These are phyloP conservation scores for Ramalina intermedia DNA, from an alignment of 495 filamentous ascomycete genomes.

Conservation along the genomic window DNA sequence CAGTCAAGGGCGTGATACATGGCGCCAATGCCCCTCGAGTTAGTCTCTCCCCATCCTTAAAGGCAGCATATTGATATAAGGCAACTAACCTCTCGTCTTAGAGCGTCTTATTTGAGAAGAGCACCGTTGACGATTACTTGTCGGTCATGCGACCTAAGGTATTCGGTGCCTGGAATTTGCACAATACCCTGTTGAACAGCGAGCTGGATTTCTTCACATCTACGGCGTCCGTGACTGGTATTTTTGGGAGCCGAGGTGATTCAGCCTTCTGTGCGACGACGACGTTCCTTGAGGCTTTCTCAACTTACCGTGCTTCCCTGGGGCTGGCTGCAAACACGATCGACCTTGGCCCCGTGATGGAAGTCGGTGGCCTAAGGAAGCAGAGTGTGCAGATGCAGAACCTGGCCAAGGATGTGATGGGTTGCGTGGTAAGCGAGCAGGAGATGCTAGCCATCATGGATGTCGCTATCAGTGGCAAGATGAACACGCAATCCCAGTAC, in stretches of 20 bases:
- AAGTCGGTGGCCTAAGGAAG: constrained; percentile 6
- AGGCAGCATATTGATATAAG: no score
- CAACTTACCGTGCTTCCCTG: constrained; percentile 11
- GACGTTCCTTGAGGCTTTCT: constrained; percentile 17
- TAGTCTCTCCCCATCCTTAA: no score
- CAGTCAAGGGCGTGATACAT: no score
- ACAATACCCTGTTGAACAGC: constrained; percentile 5
- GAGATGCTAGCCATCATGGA: constrained; percentile 3
- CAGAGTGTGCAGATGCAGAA: background rate
- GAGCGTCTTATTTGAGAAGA: constrained; percentile 22
- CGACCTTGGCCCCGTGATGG: constrained; percentile 5
- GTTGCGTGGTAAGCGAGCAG: background rate
- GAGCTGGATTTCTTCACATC: constrained; percentile 31
- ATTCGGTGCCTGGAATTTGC: constrained; percentile 24
- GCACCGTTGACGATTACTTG: constrained; percentile 19
- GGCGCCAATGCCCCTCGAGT: no score
- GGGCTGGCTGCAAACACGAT: constrained; percentile 11
- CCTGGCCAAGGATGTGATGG: constrained; percentile 1
- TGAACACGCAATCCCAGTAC: background rate
- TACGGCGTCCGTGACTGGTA: constrained; percentile 21
- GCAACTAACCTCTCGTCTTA: background rate
- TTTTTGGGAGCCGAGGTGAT: constrained; percentile 11
- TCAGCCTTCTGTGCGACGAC: constrained; percentile 18
- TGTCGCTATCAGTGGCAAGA: constrained; percentile 2
- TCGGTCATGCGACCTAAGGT: constrained; percentile 23